These are phyloP conservation scores for Haplosporangium gracile DNA, from an alignment of 192 early-diverging fungal genomes.

Conservation along the genomic window DNA sequence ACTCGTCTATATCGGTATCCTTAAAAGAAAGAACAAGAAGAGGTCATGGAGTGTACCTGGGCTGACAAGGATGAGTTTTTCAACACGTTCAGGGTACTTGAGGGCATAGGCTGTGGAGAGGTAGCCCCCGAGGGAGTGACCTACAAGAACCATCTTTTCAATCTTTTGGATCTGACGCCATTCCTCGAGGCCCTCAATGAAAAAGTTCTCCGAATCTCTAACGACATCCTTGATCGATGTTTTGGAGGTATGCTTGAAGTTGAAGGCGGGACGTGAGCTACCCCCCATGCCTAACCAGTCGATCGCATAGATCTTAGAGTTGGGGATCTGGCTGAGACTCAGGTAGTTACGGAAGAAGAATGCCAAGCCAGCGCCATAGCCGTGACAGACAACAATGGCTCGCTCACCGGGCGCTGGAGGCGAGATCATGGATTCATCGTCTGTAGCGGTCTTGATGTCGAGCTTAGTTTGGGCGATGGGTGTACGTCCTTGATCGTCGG, in stretches of 20 bases:
- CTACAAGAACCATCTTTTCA: slow-evolving; percentile 87
- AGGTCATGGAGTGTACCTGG: slow-evolving; percentile 66
- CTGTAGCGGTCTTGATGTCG: slow-evolving; percentile 35
- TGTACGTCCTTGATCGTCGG: slow-evolving; percentile 53
- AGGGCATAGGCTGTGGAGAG: slow-evolving; percentile 87
- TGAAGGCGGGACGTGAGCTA: slow-evolving; percentile 81
- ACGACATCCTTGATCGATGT: slow-evolving; percentile 64
- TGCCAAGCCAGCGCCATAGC: slow-evolving; percentile 84
- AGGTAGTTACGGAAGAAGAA: slow-evolving; percentile 78
- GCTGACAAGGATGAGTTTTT: slow-evolving; percentile 89
- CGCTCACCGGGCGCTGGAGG: slow-evolving; percentile 48
- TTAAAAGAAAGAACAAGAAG: neutral
- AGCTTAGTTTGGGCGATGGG: slow-evolving; percentile 50
- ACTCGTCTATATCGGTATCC: neutral
- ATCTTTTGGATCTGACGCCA: slow-evolving; percentile 86
- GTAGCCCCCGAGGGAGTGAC: slow-evolving; percentile 92
- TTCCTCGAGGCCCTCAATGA: slow-evolving; percentile 91
- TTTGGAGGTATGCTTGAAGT: slow-evolving; percentile 51
- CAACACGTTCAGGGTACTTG: slow-evolving; percentile 87
- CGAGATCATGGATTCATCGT: slow-evolving; percentile 50
- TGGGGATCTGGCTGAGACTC: slow-evolving; percentile 63
- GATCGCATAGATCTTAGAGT: slow-evolving; percentile 73
- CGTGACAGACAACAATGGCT: slow-evolving; percentile 79
- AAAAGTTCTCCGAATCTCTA: slow-evolving; percentile 81
- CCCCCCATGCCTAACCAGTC: slow-evolving; percentile 99